Conservation (phyloP, 768 basidiomycete species). For the Mycena galericulata region DNA sequence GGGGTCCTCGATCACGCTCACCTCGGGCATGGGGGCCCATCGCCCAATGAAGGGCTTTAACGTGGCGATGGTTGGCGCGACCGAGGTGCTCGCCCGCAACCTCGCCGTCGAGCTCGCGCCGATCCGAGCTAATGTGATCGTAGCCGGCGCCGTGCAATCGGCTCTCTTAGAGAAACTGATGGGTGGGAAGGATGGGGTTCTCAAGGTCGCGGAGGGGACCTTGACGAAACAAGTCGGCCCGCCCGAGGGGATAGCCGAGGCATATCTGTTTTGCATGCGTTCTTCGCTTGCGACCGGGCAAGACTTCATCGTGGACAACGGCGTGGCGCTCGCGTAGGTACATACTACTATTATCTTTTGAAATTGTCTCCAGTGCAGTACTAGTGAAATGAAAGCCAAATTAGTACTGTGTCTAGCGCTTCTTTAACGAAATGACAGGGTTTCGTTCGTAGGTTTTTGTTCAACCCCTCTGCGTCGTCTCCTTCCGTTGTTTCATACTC, state of each 20-base stretch:
- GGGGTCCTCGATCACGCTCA: conserved; percentile 14
- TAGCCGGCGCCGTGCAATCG: background rate
- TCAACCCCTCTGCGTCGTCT: too few relatives aligned
- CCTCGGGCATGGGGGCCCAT: conserved; percentile 1
- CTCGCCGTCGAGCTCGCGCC: conserved; percentile 16
- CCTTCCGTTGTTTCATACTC: too few relatives aligned
- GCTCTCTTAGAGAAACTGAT: background rate
- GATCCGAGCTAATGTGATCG: conserved; percentile 8
- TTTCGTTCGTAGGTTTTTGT: too few relatives aligned
- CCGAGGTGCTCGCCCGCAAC: background rate
- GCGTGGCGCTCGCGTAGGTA: background rate
- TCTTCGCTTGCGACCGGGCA: conserved; percentile 8
- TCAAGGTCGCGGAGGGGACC: background rate
- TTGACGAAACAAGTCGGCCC: background rate
- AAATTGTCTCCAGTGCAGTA: too few relatives aligned
- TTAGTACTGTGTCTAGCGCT: too few relatives aligned
- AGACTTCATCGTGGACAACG: conserved; percentile 4
- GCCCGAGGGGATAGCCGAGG: background rate
- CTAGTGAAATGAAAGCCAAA: too few relatives aligned
- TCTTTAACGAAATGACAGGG: too few relatives aligned
- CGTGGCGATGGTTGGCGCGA: background rate
- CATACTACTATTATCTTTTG: too few relatives aligned
- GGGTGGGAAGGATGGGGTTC: background rate
- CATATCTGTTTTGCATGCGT: conserved; percentile 17
- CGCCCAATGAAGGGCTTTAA: background rate